Percentiles rank a stretch among this genome's conserved stretches.
phyloP scores from a whole-genome alignment of 257 asterid species.

The Solanum ossicruentum region DNA sequence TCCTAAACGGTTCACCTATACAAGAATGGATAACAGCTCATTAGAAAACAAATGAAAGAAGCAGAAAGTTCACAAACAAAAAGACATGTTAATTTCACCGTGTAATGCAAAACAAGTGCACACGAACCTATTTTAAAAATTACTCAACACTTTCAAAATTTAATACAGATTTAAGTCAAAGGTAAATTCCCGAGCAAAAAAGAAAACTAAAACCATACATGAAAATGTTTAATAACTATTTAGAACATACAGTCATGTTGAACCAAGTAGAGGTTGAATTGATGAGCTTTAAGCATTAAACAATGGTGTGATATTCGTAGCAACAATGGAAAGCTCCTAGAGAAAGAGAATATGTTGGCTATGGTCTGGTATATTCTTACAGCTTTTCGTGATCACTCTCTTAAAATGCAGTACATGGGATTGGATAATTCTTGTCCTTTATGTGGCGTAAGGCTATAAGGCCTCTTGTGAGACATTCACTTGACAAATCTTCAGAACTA shows the following conservation, averaged over 20 bases:
- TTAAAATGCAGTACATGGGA: neutral
- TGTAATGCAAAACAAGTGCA: neutral
- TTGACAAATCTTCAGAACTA: neutral
- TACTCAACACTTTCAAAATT: neutral
- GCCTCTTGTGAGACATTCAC: neutral
- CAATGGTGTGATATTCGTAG: neutral
- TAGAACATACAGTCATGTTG: neutral
- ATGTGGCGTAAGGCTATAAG: neutral
- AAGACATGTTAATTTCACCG: neutral
- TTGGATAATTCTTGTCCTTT: neutral
- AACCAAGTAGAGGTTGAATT: neutral
- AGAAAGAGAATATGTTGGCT: neutral
- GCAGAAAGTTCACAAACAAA: neutral
- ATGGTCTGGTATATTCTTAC: neutral
- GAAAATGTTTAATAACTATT: neutral
- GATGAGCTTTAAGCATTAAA: neutral
- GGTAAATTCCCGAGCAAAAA: neutral
- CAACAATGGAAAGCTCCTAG: neutral
- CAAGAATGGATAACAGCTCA: slow-evolving; percentile 13
- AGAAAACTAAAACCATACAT: neutral
- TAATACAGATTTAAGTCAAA: neutral
- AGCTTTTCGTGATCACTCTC: neutral
- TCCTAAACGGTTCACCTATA: slow-evolving; percentile 87
- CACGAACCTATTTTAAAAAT: neutral
- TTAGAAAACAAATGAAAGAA: slow-evolving; percentile 1